Evolutionary conservation across 2,329 filamentous ascomycete genomes (phyloP), one percentile per base, ranked within the genome.

Genomic region (Fusarium papillatum): DNA sequence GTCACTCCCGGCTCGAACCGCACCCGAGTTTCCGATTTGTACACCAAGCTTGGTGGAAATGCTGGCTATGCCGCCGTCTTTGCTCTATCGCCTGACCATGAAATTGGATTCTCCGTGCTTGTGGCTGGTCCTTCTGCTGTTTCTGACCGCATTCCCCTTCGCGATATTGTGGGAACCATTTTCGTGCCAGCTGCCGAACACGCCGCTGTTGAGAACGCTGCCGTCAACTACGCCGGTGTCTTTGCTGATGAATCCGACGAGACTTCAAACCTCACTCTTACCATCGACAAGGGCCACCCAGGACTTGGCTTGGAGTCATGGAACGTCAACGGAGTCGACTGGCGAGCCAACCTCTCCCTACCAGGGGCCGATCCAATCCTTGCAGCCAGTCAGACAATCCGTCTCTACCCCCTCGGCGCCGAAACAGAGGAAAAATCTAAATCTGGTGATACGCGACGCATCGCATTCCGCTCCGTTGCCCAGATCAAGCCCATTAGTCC

Each of bases 1-100:
- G n/a, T 64, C n/a, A 55, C 60, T 7, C 34, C 60, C 8, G 60
- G 16, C 17, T 64, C 66, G 3, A 77, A 79, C 46, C 74, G 73
- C 63, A 82, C 80, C 46, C 80, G 80, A 1, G 67, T 80, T 2
- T 77, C 80, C 2, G 81, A 82, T 63, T 75, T 82, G 0, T 82
- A 78, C 55, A 72, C 74, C 38, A 80, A 80, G 66, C 50, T 70
- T n/a, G 79, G 79, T 36, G 78, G 71, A 7, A 80, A 82, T 29
- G 76, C 74, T 7, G 80, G 78, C 17, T 82, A 83, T 67, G 69
- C 71, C 0, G 71, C 77, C 4, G 72, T 81, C 13, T 50, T 83
- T 2, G 78, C 75, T 43, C 73, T 83, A 5, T 79, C 82, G 0
- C 81, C 82, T 1, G 81, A 83, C 48, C 82, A 83, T 65, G 79